Evolutionary conservation across 148 eudicot genomes (phyloP).

Genomic region (Rhododendron ferrugineum): DNA sequence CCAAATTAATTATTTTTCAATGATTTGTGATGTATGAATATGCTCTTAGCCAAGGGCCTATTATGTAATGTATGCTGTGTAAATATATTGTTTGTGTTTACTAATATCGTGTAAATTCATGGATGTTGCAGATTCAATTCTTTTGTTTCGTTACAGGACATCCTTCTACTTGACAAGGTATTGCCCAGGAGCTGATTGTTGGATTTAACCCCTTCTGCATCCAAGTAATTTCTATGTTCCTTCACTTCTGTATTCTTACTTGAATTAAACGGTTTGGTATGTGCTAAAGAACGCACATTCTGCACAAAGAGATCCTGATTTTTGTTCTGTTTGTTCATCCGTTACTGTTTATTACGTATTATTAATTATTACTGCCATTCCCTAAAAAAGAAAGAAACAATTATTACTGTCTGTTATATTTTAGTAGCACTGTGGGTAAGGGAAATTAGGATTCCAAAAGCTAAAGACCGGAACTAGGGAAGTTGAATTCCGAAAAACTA

Average conservation of each 20-base stretch:
- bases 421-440: not conserved
- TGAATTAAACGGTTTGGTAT: not conserved
- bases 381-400: not conserved
- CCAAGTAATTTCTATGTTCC: not conserved
- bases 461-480: not conserved
- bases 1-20: not conserved
- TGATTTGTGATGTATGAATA: not conserved
- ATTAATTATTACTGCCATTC: not conserved
- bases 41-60: not conserved
- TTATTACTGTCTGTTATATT: not conserved
- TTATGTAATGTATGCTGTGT: slow-evolving; percentile 18
- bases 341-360: not conserved
- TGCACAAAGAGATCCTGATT: not conserved
- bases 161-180: not conserved
- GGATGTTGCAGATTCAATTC: not conserved
- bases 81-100: not conserved
- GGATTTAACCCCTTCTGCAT: not conserved
- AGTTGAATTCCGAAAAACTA: not conserved
- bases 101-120: not conserved
- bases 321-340: not conserved
- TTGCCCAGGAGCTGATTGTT: not conserved
- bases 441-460: not conserved
- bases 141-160: not conserved
- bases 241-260: not conserved
- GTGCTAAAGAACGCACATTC: not conserved